Base-by-base conservation (phyloP, 441 rosid genomes). In the Populus hybrid region DNA sequence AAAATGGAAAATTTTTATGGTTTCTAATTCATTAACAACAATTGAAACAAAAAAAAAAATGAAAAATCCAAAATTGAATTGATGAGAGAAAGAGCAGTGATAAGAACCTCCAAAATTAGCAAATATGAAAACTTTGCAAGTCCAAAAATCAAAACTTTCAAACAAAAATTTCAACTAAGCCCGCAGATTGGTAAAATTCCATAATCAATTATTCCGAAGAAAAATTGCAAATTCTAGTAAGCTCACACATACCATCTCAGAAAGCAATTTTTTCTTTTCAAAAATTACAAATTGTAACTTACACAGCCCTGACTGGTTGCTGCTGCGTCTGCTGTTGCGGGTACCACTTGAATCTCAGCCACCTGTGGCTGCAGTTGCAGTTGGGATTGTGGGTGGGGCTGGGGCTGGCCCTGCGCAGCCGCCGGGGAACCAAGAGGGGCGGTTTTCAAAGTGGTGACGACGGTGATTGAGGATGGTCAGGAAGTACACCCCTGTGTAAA, bases 391-490 rank as follows among this genome's bases (percentile, higher is more conserved):
- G 78, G 64, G 45, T 76, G 73, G 9, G 77, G 68, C 14, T 63
- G 59, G 36, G 21, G 70, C 28, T 75, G 84, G 20, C 75, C 61
- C 70, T 85, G 73, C 20, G 81, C 53, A 45, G 84, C 33, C 79
- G 77, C 82, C 21, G 80, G 83, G 56, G 56, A 14, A 45, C 18
- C 56, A 45, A 3, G 18, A 45, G 18, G 3, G 56, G 56, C 6
- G 18, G 18, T 6, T 45, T 45, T 23, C 68, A 66, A 64, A 24
- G 83, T 3, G 38, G 82, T 45, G 36, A 71, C 77, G 29, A 80
- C 64, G 82, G 86, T 68, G 88, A 74, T 75, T 85, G 89, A 69
- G 91, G 88, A 69, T 88, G 92, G 74, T 91, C 92, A 14, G 92
- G 91, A 42, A 86, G 81, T 69, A 69, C 78, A 64, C 79, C 82